Conservation (phyloP, 345 rosid species). For the Eucalyptus melliodora region DNA sequence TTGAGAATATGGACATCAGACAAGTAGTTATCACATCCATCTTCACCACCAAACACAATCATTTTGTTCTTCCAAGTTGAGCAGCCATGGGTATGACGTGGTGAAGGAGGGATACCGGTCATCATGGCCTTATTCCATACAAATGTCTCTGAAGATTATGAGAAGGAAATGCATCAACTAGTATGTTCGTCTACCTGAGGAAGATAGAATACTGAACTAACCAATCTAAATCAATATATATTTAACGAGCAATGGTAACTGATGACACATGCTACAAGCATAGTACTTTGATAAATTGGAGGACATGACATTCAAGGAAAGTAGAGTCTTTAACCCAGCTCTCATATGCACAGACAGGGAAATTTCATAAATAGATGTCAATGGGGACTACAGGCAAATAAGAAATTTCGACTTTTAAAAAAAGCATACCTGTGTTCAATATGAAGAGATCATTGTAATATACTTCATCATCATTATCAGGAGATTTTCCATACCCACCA, state of each 20-base stretch:
- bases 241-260: not conserved
- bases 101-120: conserved; percentile 76
- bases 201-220: not conserved
- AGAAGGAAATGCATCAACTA: not conserved
- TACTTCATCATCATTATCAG: conserved; percentile 39
- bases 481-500: conserved; percentile 90
- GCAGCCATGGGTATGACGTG: conserved; percentile 90
- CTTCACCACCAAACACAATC: conserved; percentile 90
- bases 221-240: not conserved
- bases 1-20: conserved; percentile 91
- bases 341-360: not conserved
- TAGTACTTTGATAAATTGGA: not conserved
- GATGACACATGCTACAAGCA: not conserved
- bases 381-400: not conserved
- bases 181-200: not conserved
- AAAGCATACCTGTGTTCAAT: conserved; percentile 62
- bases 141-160: conserved; percentile 56
- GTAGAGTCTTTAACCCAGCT: not conserved
- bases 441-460: conserved; percentile 78
- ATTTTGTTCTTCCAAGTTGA: conserved; percentile 38
- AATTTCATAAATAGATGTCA: not conserved
- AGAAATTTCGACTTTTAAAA: not conserved
- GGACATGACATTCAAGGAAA: not conserved
- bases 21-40: conserved; percentile 70
- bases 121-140: conserved; percentile 72